Conservation (phyloP, 495 filamentous ascomycete genomes). For the Podospora pseudoanserina region DNA sequence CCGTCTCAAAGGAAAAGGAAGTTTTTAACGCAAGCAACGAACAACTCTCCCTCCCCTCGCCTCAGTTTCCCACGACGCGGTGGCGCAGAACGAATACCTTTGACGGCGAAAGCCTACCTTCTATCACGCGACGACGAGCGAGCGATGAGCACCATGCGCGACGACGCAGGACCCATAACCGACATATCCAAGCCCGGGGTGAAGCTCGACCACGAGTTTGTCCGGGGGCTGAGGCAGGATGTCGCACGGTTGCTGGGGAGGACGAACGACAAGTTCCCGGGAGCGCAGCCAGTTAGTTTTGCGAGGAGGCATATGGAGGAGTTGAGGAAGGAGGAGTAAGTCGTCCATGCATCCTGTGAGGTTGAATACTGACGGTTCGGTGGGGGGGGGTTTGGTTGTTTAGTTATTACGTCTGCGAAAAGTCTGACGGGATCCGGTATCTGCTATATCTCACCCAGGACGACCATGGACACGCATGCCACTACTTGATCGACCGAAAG, state of each 20-base stretch:
- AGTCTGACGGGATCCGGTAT: constrained; percentile 93
- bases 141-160: constrained; percentile 22
- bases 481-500: constrained; percentile 90
- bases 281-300: constrained; percentile 94
- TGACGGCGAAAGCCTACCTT: too few species aligned
- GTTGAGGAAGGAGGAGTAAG: constrained; percentile 69
- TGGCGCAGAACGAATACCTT: too few species aligned
- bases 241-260: constrained; percentile 74
- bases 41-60: too few species aligned
- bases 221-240: constrained; percentile 60
- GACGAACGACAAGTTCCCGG: constrained; percentile 67
- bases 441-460: constrained; percentile 76
- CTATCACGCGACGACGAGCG: too few species aligned
- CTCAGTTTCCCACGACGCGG: too few species aligned
- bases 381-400: too few species aligned
- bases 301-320: constrained; percentile 70
- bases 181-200: constrained; percentile 60
- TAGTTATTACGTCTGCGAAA: constrained; percentile 95
- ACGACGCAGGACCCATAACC: constrained; percentile 30
- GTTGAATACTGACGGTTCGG: not conserved
- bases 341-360: constrained; percentile 3
- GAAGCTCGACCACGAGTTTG: constrained; percentile 56
- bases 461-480: constrained; percentile 52
- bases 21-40: too few species aligned
- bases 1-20: too few species aligned